Conservation (phyloP, 345 rosid species). For the Arabidopsis arenosa region DNA sequence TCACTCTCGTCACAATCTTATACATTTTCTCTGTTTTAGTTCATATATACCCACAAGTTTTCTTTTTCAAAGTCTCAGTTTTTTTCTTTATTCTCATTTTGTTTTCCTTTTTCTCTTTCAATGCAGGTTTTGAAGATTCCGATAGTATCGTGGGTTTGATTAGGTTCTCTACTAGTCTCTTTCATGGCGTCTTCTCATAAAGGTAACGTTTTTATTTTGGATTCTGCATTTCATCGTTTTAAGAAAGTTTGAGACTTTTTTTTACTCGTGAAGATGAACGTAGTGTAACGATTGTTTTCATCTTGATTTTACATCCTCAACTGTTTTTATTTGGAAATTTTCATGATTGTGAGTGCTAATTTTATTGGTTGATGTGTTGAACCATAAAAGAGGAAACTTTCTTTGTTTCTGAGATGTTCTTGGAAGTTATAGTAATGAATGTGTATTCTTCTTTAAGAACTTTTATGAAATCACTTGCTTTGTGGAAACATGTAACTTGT, state of each 20-base stretch:
- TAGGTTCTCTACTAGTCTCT: not conserved
- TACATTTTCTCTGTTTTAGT: not conserved
- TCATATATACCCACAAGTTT: not conserved
- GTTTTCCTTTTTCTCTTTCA: not conserved
- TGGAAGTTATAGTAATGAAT: not conserved
- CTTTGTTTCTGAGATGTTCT: not conserved
- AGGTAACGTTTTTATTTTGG: not conserved
- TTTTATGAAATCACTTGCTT: not conserved
- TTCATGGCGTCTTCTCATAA: constrained; percentile 11
- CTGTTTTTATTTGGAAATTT: not conserved
- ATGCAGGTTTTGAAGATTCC: constrained; percentile 21
- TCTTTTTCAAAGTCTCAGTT: not conserved
- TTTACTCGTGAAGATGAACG: not conserved
- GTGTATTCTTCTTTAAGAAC: not conserved
- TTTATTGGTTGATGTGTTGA: not conserved
- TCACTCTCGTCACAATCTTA: not conserved
- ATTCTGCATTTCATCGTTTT: not conserved
- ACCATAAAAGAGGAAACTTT: not conserved
- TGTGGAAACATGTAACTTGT: not conserved
- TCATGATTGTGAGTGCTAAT: not conserved
- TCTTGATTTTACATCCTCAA: not conserved
- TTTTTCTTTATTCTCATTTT: not conserved
- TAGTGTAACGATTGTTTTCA: not conserved
- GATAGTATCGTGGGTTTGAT: not conserved
- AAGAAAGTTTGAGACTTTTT: constrained; percentile 3